phyloP scores from a whole-genome alignment of 192 early-diverging fungal genomes.

The Chytriomyces hyalinus region DNA sequence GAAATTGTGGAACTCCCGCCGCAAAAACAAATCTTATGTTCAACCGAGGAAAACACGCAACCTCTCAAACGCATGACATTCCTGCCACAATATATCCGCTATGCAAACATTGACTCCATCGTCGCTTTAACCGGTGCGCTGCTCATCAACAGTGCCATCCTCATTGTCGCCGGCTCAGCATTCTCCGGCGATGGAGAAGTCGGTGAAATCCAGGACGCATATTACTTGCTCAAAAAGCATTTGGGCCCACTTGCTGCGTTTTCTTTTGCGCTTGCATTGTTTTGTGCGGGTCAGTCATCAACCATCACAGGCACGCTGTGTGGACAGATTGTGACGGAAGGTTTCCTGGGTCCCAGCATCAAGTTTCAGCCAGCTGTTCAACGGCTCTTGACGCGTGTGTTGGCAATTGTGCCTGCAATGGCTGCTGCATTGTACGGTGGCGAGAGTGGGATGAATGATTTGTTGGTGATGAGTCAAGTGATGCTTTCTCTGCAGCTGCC shows the following conservation, averaged over 20 bases:
- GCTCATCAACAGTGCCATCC: conserved; percentile 76
- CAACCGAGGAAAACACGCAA: neutral
- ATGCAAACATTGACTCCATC: conserved; percentile 66
- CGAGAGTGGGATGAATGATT: conserved; percentile 59
- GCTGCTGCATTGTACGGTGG: conserved; percentile 66
- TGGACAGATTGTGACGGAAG: conserved; percentile 82
- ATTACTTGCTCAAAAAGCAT: conserved; percentile 58
- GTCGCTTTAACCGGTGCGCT: conserved; percentile 73
- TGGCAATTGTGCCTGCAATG: conserved; percentile 76
- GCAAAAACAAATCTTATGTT: neutral
- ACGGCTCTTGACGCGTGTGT: conserved; percentile 66
- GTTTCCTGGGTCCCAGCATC: conserved; percentile 59
- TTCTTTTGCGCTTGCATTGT: conserved; percentile 75
- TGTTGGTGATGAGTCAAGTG: conserved; percentile 75
- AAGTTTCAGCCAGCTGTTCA: neutral
- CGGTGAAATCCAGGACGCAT: conserved; percentile 70
- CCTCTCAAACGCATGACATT: neutral
- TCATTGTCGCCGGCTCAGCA: conserved; percentile 75
- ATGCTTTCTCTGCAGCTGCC: conserved; percentile 78
- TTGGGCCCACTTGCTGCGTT: conserved; percentile 67
- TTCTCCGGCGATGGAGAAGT: conserved; percentile 60
- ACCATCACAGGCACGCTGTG: conserved; percentile 84
- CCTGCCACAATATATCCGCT: conserved; percentile 43
- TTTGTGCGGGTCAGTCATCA: conserved; percentile 76
- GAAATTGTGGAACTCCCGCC: conserved; percentile 24